A percentile compares a stretch with the other conserved stretches of the same genome.
These are phyloP conservation scores for Cytauxzoon felis DNA, from an alignment of 169 alveolate genomes.

Conservation along the genomic window DNA sequence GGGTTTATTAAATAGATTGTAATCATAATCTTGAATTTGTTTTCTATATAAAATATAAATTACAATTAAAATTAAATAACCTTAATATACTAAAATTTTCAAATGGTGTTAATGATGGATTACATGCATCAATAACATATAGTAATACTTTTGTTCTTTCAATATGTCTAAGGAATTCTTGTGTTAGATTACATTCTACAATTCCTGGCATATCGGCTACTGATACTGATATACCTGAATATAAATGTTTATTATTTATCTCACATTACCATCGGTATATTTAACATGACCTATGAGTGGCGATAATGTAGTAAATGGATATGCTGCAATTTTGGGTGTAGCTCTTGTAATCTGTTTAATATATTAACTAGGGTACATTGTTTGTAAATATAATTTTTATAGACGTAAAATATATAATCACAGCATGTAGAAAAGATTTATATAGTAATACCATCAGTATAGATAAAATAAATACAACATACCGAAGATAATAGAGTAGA, in stretches of 20 bases:
- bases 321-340: constrained; percentile 39
- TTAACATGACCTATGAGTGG: constrained; percentile 45
- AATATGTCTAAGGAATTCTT: constrained; percentile 39
- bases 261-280: constrained; percentile 38
- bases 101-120: constrained; percentile 28
- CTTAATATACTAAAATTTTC: constrained; percentile 36
- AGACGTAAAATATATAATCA: not conserved
- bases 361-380: too few relatives aligned
- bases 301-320: constrained; percentile 53
- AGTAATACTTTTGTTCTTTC: constrained; percentile 47
- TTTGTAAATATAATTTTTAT: too few relatives aligned
- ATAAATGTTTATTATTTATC: not conserved
- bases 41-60: not conserved
- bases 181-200: constrained; percentile 29
- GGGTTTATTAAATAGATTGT: constrained; percentile 35
- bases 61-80: not conserved
- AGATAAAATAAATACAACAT: not conserved
- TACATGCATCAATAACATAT: constrained; percentile 52
- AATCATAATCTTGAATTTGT: constrained; percentile 20
- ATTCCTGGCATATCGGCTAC: constrained; percentile 61
- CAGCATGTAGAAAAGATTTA: not conserved
- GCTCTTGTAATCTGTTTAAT: constrained; percentile 43
- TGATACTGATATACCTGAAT: constrained; percentile 19
- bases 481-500: constrained; percentile 56
- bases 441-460: not conserved